Conservation (phyloP, 164 flowering plant species). For the grape (Vitis vinifera) region ASM3070453v1 NC_081819.1:19950001-19950500, state of each 20-base stretch:
- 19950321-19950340: conserved; percentile 52
- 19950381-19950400: conserved; percentile 61
- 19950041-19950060: no score
- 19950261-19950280: conserved; percentile 57
- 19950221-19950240: conserved; percentile 53
- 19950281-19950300: conserved; percentile 59
- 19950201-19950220: conserved; percentile 34
- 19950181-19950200: conserved; percentile 38
- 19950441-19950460: not conserved
- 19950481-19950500: conserved; percentile 37
- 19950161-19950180: conserved; percentile 18
- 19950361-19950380: conserved; percentile 71
- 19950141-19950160: no score
- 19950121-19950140: no score
- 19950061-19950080: no score
- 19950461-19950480: conserved; percentile 19
- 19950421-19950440: not conserved
- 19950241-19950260: conserved; percentile 74
- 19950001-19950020: no score
- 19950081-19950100: no score
- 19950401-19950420: conserved; percentile 10
- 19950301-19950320: conserved; percentile 66
- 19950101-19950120: no score
- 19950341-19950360: conserved; percentile 53
- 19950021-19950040: no score